phyloP scores from a whole-genome alignment of 192 early-diverging fungal genomes.

The Coemansia sp. region DNA sequence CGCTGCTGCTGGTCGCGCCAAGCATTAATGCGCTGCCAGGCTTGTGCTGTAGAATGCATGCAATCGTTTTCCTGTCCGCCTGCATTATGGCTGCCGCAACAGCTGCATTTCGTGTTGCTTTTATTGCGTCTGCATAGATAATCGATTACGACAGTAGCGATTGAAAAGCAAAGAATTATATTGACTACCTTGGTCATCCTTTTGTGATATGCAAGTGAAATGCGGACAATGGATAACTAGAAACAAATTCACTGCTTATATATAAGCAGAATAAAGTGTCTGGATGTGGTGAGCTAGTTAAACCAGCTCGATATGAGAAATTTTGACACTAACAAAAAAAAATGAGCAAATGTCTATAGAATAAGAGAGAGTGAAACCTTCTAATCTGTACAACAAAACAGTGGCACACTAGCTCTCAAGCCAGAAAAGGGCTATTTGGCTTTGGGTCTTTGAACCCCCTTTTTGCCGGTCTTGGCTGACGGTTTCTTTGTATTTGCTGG shows the following conservation, averaged over 20 bases:
- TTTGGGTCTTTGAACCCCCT: not conserved
- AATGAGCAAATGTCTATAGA: not conserved
- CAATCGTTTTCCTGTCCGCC: too few relatives aligned
- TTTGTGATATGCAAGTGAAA: not conserved
- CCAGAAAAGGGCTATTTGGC: not conserved
- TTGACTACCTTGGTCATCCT: too few relatives aligned
- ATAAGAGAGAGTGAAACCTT: not conserved
- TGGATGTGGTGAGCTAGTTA: too few relatives aligned
- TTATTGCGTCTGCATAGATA: not conserved
- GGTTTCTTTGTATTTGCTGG: not conserved
- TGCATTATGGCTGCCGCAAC: too few relatives aligned
- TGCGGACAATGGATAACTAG: too few relatives aligned
- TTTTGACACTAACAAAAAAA: too few relatives aligned
- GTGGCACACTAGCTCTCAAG: too few relatives aligned
- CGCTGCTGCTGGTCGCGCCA: conserved; percentile 3
- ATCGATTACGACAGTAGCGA: not conserved
- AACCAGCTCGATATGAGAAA: too few relatives aligned
- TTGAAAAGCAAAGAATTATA: too few relatives aligned
- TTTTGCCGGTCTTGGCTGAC: not conserved
- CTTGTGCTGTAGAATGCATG: not conserved
- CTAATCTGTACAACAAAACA: conserved; percentile 1
- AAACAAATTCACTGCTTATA: not conserved
- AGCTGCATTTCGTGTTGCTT: not conserved
- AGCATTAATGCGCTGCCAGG: not conserved
- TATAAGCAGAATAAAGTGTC: not conserved